Evolutionary conservation across 371 early-diverging fungal genomes (phyloP).

Genomic region (Apophysomyces elegans): DNA sequence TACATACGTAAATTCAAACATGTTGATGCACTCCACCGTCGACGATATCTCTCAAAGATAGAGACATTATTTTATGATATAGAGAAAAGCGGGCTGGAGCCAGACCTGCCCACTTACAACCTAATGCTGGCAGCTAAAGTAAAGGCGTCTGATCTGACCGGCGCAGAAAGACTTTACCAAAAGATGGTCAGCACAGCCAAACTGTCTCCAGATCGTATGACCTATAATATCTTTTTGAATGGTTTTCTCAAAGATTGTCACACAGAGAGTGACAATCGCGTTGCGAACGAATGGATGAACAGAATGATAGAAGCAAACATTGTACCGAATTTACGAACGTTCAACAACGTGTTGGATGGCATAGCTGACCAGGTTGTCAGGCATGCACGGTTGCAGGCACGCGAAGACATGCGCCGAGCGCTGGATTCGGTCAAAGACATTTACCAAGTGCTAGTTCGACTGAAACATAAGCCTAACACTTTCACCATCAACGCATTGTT

Average conservation of each 20-base stretch:
- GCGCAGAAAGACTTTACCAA: conserved; percentile 5
- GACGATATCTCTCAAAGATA: conserved; percentile 31
- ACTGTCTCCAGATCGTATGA: conserved; percentile 29
- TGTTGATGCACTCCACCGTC: conserved; percentile 22
- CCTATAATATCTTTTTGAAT: conserved; percentile 32
- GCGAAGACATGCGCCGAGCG: conserved; percentile 16
- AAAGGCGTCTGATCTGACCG: conserved; percentile 11
- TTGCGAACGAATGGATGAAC: conserved; percentile 32
- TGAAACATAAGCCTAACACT: conserved; percentile 26
- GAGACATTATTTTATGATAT: conserved; percentile 25
- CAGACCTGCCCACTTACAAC: conserved; percentile 35
- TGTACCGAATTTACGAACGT: conserved; percentile 27
- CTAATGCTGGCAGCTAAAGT: conserved; percentile 31
- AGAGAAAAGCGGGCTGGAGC: conserved; percentile 21
- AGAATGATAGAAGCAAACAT: conserved; percentile 28
- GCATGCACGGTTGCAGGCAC: conserved; percentile 19
- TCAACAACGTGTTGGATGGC: conserved; percentile 28
- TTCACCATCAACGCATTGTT: conserved; percentile 25
- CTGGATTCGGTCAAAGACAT: conserved; percentile 22
- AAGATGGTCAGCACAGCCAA: conserved; percentile 8
- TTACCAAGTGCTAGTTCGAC: conserved; percentile 21
- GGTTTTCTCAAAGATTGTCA: conserved; percentile 21
- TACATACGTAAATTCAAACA: conserved; percentile 33
- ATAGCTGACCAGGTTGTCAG: conserved; percentile 24
- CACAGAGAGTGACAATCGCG: conserved; percentile 16